A percentile compares a stretch with the other conserved stretches of the same genome.
phyloP scores from a whole-genome alignment of 2,329 filamentous ascomycete genomes.

The Colletotrichum sp. region DNA sequence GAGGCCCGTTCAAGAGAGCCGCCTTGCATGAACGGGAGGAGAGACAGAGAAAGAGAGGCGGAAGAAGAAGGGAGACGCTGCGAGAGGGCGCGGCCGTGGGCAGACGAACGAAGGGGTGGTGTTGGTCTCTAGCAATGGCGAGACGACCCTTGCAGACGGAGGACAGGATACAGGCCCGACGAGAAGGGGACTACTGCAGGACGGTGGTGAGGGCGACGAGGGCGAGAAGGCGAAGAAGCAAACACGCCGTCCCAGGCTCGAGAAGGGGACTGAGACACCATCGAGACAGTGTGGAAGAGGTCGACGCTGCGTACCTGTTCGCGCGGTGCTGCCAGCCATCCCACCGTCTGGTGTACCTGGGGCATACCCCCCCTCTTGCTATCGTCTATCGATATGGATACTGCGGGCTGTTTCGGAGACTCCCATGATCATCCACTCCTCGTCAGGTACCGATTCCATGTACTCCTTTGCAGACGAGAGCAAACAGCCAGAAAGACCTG shows the following conservation, averaged over 20 bases:
- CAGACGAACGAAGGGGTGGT: background rate
- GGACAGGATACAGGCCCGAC: background rate
- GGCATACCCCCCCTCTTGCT: background rate
- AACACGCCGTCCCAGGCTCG: slow-evolving; percentile 2
- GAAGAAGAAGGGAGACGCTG: slow-evolving; percentile 11
- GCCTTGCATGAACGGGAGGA: slow-evolving; percentile 16
- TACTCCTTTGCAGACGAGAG: background rate
- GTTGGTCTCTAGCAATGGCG: background rate
- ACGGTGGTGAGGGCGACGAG: background rate
- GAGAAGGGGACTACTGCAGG: slow-evolving; percentile 5
- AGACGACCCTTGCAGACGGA: slow-evolving; percentile 15
- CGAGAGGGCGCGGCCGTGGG: background rate
- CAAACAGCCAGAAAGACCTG: background rate
- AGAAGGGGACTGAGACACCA: background rate
- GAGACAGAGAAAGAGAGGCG: slow-evolving; percentile 7
- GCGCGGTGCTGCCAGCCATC: background rate
- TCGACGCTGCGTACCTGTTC: background rate
- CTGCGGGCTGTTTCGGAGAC: slow-evolving; percentile 28
- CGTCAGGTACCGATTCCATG: slow-evolving; percentile 44
- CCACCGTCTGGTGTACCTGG: background rate
- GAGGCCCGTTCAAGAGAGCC: background rate
- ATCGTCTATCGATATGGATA: background rate
- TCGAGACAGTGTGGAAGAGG: slow-evolving; percentile 1
- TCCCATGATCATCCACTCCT: slow-evolving; percentile 48
- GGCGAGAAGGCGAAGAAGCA: slow-evolving; percentile 7